Percentiles rank a stretch among this genome's conserved stretches.
phyloP scores from a whole-genome alignment of 306 rosid genomes.

The Trifolium fragiferum region DNA sequence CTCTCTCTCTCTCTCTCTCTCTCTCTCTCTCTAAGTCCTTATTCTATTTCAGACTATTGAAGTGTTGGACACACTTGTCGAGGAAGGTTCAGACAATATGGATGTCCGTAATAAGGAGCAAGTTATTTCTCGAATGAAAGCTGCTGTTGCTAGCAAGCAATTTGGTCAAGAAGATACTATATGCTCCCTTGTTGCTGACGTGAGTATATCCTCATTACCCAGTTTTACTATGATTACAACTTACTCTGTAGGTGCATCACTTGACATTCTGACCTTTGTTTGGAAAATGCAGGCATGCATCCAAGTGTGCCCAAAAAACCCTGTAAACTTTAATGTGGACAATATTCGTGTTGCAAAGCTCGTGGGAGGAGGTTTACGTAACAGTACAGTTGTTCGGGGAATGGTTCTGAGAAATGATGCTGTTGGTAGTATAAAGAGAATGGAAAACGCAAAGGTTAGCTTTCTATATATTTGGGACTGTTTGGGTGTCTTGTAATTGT shows the following conservation, averaged over 20 bases:
- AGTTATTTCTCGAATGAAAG: constrained; percentile 82
- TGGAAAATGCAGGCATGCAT: constrained; percentile 79
- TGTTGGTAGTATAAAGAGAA: constrained; percentile 77
- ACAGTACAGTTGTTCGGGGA: constrained; percentile 83
- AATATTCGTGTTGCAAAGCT: constrained; percentile 94
- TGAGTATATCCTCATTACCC: constrained; percentile 47
- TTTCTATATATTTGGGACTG: constrained; percentile 26
- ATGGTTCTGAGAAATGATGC: constrained; percentile 90
- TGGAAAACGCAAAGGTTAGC: constrained; percentile 87
- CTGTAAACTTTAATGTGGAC: constrained; percentile 93
- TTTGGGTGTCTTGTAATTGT: constrained; percentile 8
- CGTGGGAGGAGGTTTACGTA: constrained; percentile 87
- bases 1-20: too few relatives aligned
- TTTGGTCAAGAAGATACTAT: constrained; percentile 87
- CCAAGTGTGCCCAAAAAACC: constrained; percentile 95
- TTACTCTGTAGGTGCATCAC: background rate
- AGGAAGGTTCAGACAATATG: constrained; percentile 84
- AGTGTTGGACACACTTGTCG: constrained; percentile 77
- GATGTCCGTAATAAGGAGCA: constrained; percentile 88
- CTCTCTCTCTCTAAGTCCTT: constrained; percentile 8
- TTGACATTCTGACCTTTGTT: constrained; percentile 24
- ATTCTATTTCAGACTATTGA: constrained; percentile 58
- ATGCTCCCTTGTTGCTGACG: constrained; percentile 90
- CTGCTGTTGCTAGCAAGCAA: constrained; percentile 99
- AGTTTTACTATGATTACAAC: constrained; percentile 27